These are phyloP conservation scores for Linnemannia exigua DNA, from an alignment of 192 early-diverging fungal species.

Conservation along the genomic window DNA sequence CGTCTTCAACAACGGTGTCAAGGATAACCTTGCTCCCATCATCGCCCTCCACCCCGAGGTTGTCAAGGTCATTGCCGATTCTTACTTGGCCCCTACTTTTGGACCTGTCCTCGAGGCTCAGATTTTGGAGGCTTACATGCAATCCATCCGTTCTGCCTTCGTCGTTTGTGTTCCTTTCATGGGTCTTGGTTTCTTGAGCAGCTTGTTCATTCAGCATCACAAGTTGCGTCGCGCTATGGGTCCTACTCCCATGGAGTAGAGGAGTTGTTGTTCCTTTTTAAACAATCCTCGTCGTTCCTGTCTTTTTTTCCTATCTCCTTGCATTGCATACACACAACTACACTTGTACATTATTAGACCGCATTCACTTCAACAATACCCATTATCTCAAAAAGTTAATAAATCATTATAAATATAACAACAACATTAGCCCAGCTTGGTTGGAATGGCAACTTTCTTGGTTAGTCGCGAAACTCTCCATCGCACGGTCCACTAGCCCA, in stretches of 20 bases:
- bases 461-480: no score
- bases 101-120: slow-evolving; percentile 41
- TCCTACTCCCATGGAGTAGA: slow-evolving; percentile 32
- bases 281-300: background rate
- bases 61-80: slow-evolving; percentile 10
- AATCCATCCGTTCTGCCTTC: slow-evolving; percentile 64
- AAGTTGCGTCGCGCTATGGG: slow-evolving; percentile 22
- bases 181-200: slow-evolving; percentile 58
- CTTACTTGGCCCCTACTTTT: slow-evolving; percentile 58
- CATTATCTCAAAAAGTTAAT: background rate
- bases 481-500: no score
- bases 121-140: slow-evolving; percentile 64
- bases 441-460: no score
- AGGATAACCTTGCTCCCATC: slow-evolving; percentile 35
- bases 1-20: slow-evolving; percentile 56
- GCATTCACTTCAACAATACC: slow-evolving; percentile 1
- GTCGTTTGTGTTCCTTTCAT: slow-evolving; percentile 65
- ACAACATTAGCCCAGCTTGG: background rate
- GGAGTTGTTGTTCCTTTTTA: background rate
- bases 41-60: slow-evolving; percentile 8
- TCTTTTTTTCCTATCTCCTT: background rate
- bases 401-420: background rate
- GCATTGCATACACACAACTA: background rate
- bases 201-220: slow-evolving; percentile 56
- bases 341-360: slow-evolving; percentile 4